Evolutionary conservation across 148 eudicot genomes (phyloP).

Genomic region (Heliamphora exappendiculata): DNA sequence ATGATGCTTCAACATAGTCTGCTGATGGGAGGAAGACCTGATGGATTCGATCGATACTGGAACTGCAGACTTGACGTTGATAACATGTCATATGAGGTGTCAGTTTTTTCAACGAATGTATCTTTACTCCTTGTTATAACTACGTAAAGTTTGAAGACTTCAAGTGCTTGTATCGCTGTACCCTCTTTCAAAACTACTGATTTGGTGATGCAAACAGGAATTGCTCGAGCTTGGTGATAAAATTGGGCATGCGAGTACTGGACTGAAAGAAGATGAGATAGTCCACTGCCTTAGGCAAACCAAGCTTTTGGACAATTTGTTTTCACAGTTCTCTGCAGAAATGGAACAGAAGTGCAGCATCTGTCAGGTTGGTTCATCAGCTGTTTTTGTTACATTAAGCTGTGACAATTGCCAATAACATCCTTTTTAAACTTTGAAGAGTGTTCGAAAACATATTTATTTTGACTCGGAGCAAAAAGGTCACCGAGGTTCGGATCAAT

Average conservation of each 20-base stretch:
- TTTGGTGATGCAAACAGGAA: conserved; percentile 38
- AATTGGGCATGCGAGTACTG: conserved; percentile 83
- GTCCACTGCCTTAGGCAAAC: conserved; percentile 58
- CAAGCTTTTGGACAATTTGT: conserved; percentile 32
- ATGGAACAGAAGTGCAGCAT: conserved; percentile 71
- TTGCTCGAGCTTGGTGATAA: conserved; percentile 88
- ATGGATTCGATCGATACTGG: conserved; percentile 52
- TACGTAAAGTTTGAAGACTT: neutral
- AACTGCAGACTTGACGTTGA: conserved; percentile 81
- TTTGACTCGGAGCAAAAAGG: neutral
- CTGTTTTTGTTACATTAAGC: neutral
- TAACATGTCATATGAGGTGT: conserved; percentile 83
- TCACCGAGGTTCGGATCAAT: too few species aligned
- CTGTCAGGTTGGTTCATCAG: conserved; percentile 47
- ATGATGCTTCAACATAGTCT: conserved; percentile 68
- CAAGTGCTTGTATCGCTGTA: neutral
- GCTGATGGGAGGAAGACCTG: conserved; percentile 60
- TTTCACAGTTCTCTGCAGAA: conserved; percentile 28
- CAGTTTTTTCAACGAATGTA: neutral
- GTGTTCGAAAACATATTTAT: too few species aligned
- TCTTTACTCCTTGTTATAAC: neutral
- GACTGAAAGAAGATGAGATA: conserved; percentile 74
- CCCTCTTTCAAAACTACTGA: neutral
- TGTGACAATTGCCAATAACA: neutral
- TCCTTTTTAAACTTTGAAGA: too few species aligned